These are phyloP conservation scores for Pulicaria dysenterica DNA, from an alignment of 129 eudicot species.

Conservation along the genomic window DNA sequence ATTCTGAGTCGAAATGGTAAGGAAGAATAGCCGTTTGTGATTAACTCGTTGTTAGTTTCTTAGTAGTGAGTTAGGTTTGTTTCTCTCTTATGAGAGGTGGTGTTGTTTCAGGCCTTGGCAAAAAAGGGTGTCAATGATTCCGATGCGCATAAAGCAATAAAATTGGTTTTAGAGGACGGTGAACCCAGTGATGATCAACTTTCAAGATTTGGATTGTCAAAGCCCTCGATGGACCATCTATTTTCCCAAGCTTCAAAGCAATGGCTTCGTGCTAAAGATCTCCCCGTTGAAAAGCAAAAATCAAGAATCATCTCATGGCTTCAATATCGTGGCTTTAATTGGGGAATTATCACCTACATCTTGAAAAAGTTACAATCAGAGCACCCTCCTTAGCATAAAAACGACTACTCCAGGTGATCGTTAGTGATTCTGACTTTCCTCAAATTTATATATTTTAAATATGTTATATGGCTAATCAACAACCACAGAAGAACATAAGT, in stretches of 20 bases:
- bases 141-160: constrained; percentile 79
- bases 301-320: constrained; percentile 83
- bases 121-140: constrained; percentile 64
- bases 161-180: constrained; percentile 67
- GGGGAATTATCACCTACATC: constrained; percentile 56
- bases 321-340: constrained; percentile 84
- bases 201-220: constrained; percentile 55
- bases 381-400: constrained; percentile 42
- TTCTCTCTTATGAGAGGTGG: constrained; percentile 8
- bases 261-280: constrained; percentile 59
- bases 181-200: constrained; percentile 48
- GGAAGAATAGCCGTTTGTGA: background rate
- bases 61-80: background rate
- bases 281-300: constrained; percentile 59
- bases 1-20: background rate
- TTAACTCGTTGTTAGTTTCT: constrained; percentile 4
- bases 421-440: too few relatives aligned
- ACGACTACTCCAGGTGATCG: too few relatives aligned
- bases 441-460: too few relatives aligned
- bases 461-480: too few relatives aligned
- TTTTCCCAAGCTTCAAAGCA: constrained; percentile 76
- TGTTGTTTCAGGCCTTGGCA: constrained; percentile 53
- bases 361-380: constrained; percentile 69
- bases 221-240: constrained; percentile 67
- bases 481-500: too few relatives aligned